Evolutionary conservation across 768 basidiomycete genomes (phyloP).

Genomic region (Boletellus sp.): DNA sequence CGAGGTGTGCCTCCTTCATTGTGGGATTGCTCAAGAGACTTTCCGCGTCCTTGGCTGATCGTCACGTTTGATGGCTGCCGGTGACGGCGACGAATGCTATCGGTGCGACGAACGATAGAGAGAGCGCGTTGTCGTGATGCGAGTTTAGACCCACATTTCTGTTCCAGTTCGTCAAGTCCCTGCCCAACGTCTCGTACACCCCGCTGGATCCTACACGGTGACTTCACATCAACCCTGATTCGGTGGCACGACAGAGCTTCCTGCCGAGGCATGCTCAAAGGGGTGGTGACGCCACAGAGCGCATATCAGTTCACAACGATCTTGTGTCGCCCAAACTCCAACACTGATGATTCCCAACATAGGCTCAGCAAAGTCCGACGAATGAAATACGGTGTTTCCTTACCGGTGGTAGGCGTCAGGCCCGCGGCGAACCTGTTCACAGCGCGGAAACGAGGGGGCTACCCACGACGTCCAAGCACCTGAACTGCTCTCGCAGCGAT

Average conservation of each 20-base stretch:
- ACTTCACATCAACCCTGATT: neutral
- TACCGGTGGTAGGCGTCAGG: constrained; percentile 40
- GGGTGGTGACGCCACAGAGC: constrained; percentile 32
- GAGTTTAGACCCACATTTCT: neutral
- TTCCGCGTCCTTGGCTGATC: constrained; percentile 34
- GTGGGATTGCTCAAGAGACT: constrained; percentile 35
- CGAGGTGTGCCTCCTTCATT: constrained; percentile 31
- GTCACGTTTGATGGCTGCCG: constrained; percentile 3
- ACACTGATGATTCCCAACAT: neutral
- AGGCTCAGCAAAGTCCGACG: neutral
- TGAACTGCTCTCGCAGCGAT: constrained; percentile 29
- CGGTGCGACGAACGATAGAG: neutral
- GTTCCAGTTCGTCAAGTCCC: neutral
- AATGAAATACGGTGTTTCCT: neutral
- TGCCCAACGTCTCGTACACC: neutral
- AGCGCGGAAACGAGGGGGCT: constrained; percentile 3
- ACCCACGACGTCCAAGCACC: constrained; percentile 48
- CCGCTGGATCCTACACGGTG: neutral
- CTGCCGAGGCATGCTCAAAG: constrained; percentile 23
- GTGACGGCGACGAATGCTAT: too few species aligned
- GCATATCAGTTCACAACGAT: constrained; percentile 42
- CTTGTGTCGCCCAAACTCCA: constrained; percentile 31
- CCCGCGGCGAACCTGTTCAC: constrained; percentile 41
- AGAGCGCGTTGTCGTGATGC: neutral
- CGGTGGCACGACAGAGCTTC: neutral